Evolutionary conservation across 2,329 filamentous ascomycete species (phyloP), one percentile per base, ranked within the genome.

Genomic region (Capronia epimyces): DNA sequence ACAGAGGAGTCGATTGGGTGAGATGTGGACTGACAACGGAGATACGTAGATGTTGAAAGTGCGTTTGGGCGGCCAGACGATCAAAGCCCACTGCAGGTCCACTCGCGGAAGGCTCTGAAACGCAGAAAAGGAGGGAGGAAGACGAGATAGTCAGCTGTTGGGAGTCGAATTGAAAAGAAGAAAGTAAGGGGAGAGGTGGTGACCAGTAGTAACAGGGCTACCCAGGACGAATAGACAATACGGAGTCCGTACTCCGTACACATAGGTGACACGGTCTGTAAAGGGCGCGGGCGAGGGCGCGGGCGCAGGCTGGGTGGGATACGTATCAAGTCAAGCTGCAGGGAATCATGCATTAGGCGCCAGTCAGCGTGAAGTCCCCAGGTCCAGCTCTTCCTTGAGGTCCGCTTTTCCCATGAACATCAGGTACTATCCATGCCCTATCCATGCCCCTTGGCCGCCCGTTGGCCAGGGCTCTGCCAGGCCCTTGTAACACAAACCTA

Each of bases 291-390:
- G n/a, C n/a, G n/a, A n/a, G n/a, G 29, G 7, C 29, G 12, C 29
- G 29, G 29, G 29, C 29, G 15, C 34, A 37, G 15, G 34, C 34
- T 37, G 34, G n/a, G n/a, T n/a, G n/a, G n/a, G n/a, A n/a, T n/a
- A n/a, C n/a, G n/a, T n/a, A n/a, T n/a, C n/a, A n/a, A n/a, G 7
- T 9, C 34, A 37, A 20, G 34, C 34, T 37, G 34, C 15, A 37
- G 34, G 34, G 34, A 37, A 37, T 37, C 34, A 12, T 37, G 34
- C 34, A 37, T 37, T 37, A 37, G 34, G 34, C 8, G 34, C 34
- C 5, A 37, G 34, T 37, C 16, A 18, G 8, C 34, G 6, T 34
- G 13, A 34, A 34, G 5, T n/a, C 8, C 15, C 31, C 31, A 7
- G 5, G 31, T 15, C 12, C 15, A 13, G 12, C 15, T 34, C 6